phyloP scores from a whole-genome alignment of 768 basidiomycete species.

The Lepiota venenata region DNA sequence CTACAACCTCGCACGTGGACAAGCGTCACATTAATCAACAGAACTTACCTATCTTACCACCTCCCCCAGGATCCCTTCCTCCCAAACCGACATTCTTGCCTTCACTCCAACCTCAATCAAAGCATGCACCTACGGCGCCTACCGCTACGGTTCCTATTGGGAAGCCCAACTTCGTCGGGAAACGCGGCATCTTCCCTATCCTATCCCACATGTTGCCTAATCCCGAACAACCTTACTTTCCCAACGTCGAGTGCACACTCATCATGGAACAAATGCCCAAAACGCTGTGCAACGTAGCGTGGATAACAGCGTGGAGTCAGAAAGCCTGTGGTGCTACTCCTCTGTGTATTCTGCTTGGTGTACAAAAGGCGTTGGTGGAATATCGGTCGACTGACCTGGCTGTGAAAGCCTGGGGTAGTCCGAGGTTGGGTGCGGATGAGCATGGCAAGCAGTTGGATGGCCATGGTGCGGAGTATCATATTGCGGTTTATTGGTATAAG shows the following conservation, averaged over 20 bases:
- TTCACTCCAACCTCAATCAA: conserved; percentile 14
- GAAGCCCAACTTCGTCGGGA: conserved; percentile 41
- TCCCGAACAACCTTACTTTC: conserved; percentile 28
- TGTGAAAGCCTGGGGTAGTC: conserved; percentile 46
- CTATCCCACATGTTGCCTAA: conserved; percentile 11
- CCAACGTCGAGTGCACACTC: conserved; percentile 47
- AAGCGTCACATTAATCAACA: too few relatives aligned
- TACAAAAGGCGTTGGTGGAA: conserved; percentile 47
- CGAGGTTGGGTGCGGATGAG: conserved; percentile 32
- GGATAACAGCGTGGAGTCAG: conserved; percentile 41
- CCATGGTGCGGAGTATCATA: background rate
- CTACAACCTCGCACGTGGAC: too few relatives aligned
- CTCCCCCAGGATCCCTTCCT: too few relatives aligned
- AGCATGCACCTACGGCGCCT: conserved; percentile 18
- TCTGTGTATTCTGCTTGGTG: conserved; percentile 38
- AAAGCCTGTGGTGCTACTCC: conserved; percentile 34
- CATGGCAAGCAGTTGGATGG: background rate
- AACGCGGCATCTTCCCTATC: conserved; percentile 42
- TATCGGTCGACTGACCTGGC: conserved; percentile 44
- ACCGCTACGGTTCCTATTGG: conserved; percentile 32
- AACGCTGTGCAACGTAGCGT: conserved; percentile 37
- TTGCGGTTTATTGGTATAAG: conserved; percentile 27
- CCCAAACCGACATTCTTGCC: background rate
- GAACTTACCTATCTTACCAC: too few relatives aligned
- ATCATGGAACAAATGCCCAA: conserved; percentile 58